phyloP scores from a whole-genome alignment of 2,329 filamentous ascomycete species.

The Alternaria infectoria region DNA sequence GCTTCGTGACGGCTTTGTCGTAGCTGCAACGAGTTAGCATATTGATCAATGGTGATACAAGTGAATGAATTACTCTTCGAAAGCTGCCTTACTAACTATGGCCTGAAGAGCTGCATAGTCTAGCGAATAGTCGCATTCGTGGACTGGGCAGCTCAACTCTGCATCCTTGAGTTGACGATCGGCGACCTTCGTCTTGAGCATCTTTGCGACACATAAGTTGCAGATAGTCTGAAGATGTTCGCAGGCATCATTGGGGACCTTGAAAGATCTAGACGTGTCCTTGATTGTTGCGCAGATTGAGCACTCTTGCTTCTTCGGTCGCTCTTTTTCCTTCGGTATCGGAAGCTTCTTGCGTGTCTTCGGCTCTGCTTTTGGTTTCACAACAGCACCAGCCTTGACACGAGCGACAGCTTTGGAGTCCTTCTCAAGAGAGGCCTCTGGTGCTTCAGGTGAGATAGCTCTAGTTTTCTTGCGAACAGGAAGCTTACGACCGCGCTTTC shows the following conservation, averaged over 20 bases:
- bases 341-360: neutral
- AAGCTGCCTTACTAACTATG: conserved; percentile 11
- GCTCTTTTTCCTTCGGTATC: conserved; percentile 10
- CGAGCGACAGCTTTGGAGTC: neutral
- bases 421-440: neutral
- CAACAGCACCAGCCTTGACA: conserved; percentile 2
- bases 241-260: conserved; percentile 11
- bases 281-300: conserved; percentile 22
- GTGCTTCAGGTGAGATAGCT: neutral
- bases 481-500: neutral
- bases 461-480: neutral
- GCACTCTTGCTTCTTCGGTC: conserved; percentile 22
- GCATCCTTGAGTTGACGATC: conserved; percentile 20
- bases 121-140: conserved; percentile 16
- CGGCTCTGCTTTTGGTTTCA: conserved; percentile 2
- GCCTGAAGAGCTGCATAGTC: conserved; percentile 13
- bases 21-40: conserved; percentile 21
- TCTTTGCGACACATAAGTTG: conserved; percentile 23
- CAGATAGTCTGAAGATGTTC: conserved; percentile 29
- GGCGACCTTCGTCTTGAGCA: conserved; percentile 24
- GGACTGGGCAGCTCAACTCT: conserved; percentile 21
- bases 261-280: conserved; percentile 16
- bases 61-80: conserved; percentile 19
- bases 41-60: neutral
- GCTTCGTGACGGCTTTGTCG: conserved; percentile 23